Base-by-base conservation (phyloP, 352 stramenopile genomes). In the Pythium graminicola region DNA sequence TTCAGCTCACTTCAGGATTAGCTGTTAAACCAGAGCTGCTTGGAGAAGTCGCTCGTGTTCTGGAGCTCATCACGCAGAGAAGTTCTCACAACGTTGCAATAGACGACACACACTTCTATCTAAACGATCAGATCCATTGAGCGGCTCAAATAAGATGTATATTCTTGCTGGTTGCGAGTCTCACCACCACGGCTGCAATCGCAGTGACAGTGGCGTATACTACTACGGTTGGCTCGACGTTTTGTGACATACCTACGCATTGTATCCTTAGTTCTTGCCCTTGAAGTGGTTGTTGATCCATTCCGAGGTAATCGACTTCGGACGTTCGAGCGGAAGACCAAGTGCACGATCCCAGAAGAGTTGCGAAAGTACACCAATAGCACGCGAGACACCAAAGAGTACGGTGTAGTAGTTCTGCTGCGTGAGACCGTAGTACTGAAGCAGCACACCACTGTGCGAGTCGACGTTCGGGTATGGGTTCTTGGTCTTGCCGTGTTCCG, bases 391-490 rank as follows among this genome's bases (percentile, higher is more conserved):
- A 68, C 96, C 97, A 70, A 99, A 99, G 61, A 99, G 89, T 36
- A 99, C 97, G 31, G 96, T 99, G 93, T 99, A 99, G 80, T 99
- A 99, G 76, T 98, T 96, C 84, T 98, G 97, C 83, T 99, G 90
- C 47, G 93, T 99, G 72, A 99, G 89, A 63, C 94, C 95, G 81
- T 99, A 99, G 82, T 99, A 95, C 88, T 97, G 97, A 26, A 99
- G 82, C 62, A 99, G 81, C 65, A 99, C 96, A 59, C 97, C 97
- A 19, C 77, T 97, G 85, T 99, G 97, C 48, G 88, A 97, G 82
- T 99, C 96, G 49, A 99, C 96, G 80, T 99, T 99, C 51, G 96
- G 96, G 78, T 98, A 99, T 45, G 96, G 96, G 83, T 99, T 99
- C 78, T 98, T 97, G 50, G 97, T 98, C 88, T 99, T 99, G 66